These are phyloP conservation scores for Cercis canadensis DNA, from an alignment of 306 rosid species.

Conservation along the genomic window DNA sequence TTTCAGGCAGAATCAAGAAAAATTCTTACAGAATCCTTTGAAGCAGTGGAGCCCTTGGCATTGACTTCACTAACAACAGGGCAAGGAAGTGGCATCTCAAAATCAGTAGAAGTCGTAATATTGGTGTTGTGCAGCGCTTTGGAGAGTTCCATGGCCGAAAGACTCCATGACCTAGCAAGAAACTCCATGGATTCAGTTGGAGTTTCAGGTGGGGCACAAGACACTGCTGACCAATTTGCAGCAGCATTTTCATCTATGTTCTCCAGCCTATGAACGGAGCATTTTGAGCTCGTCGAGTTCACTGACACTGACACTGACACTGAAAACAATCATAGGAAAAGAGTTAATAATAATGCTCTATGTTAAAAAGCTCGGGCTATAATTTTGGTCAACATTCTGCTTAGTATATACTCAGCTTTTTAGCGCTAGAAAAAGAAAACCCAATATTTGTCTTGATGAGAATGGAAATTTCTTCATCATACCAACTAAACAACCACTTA, in stretches of 20 bases:
- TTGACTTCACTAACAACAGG: constrained; percentile 39
- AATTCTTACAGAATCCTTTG: constrained; percentile 70
- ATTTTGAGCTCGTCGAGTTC: constrained; percentile 61
- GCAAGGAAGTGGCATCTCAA: constrained; percentile 48
- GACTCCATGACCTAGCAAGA: constrained; percentile 96
- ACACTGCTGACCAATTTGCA: constrained; percentile 46
- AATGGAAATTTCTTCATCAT: constrained; percentile 1
- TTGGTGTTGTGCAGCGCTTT: constrained; percentile 70
- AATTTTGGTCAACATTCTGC: constrained; percentile 11
- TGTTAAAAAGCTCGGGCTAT: not conserved
- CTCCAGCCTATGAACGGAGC: constrained; percentile 63
- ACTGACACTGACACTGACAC: constrained; percentile 69
- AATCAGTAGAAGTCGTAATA: constrained; percentile 39
- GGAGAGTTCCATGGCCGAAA: constrained; percentile 86
- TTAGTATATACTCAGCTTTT: not conserved
- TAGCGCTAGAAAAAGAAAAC: constrained; percentile 1
- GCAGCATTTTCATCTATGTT: constrained; percentile 82
- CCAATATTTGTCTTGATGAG: constrained; percentile 6
- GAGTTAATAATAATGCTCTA: not conserved
- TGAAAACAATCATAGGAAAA: constrained; percentile 30
- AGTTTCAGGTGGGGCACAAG: constrained; percentile 75
- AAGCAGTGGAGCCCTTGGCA: constrained; percentile 42
- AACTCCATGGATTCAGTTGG: constrained; percentile 97
- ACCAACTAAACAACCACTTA: constrained; percentile 41
- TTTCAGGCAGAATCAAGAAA: constrained; percentile 26